Evolutionary conservation across 305 asterid species (phyloP).

Genomic region (Ilex paraguariensis): DNA sequence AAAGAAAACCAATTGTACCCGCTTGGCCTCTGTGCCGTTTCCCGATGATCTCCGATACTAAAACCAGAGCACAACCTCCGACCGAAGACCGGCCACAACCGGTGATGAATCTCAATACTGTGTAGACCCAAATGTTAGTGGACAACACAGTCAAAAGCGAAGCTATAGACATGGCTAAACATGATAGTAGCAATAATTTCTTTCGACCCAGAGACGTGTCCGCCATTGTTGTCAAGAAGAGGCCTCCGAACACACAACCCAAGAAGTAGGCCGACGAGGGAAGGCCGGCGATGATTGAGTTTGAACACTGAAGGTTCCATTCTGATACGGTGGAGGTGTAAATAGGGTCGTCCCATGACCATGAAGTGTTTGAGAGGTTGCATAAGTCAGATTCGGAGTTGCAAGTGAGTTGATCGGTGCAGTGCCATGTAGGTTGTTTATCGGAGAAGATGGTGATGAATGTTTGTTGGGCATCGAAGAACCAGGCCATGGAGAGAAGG

Average conservation of each 20-base stretch:
- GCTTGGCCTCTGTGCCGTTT: conserved; percentile 20
- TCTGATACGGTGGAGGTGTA: conserved; percentile 14
- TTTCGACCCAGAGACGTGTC: conserved; percentile 33
- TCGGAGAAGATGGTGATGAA: conserved; percentile 24
- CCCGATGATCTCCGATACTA: conserved; percentile 22
- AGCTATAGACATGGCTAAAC: conserved; percentile 21
- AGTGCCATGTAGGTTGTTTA: conserved; percentile 16
- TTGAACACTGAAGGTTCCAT: conserved; percentile 17
- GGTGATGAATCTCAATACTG: conserved; percentile 12
- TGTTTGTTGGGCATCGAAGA: conserved; percentile 23
- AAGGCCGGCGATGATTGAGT: conserved; percentile 14
- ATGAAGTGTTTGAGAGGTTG: conserved; percentile 12
- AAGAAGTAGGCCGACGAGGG: conserved; percentile 21
- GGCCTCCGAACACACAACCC: conserved; percentile 24
- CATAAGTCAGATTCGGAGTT: conserved; percentile 7
- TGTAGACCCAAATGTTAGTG: conserved; percentile 20
- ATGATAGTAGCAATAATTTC: conserved; percentile 16
- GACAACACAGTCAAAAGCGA: conserved; percentile 16
- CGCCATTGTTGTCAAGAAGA: conserved; percentile 24
- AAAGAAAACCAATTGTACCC: conserved; percentile 18
- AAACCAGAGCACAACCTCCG: conserved; percentile 16
- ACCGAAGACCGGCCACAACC: conserved; percentile 22
- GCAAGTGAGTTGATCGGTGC: conserved; percentile 1
- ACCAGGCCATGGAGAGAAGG: conserved; percentile 15
- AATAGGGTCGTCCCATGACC: conserved; percentile 17